phyloP scores from a whole-genome alignment of 75 land plant species.

The Larix kaempferi region DNA sequence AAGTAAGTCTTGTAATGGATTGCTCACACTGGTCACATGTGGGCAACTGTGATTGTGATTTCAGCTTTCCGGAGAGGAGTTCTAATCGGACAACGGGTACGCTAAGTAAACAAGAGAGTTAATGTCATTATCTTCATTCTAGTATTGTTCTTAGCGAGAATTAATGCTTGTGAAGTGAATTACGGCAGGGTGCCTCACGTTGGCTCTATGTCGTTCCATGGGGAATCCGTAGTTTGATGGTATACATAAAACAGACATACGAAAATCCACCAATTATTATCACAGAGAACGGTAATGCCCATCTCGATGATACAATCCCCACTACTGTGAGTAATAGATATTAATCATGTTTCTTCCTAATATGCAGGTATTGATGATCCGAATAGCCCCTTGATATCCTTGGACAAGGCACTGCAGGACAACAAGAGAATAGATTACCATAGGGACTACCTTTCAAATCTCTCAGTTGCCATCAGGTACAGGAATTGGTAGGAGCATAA shows the following conservation, averaged over 20 bases:
- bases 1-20: too few species aligned
- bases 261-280: constrained; percentile 60
- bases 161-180: too few species aligned
- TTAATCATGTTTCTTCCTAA: background rate
- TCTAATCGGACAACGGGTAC: constrained; percentile 59
- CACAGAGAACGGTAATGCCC: constrained; percentile 74
- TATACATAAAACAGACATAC: constrained; percentile 53
- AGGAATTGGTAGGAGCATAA: too few species aligned
- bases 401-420: constrained; percentile 53
- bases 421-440: constrained; percentile 64
- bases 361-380: constrained; percentile 85
- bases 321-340: background rate
- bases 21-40: too few species aligned
- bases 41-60: background rate
- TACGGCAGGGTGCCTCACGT: constrained; percentile 64
- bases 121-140: background rate
- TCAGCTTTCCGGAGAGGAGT: constrained; percentile 32
- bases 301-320: background rate
- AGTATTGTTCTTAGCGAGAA: too few species aligned
- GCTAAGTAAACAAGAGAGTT: background rate
- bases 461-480: constrained; percentile 64
- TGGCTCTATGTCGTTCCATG: constrained; percentile 80
- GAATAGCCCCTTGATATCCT: constrained; percentile 26
- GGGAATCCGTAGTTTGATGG: constrained; percentile 60
- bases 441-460: constrained; percentile 61